Evolutionary conservation across 2,329 filamentous ascomycete species (phyloP), one percentile per base, ranked within the genome.

Genomic region (Dactylellina haptotyla): DNA sequence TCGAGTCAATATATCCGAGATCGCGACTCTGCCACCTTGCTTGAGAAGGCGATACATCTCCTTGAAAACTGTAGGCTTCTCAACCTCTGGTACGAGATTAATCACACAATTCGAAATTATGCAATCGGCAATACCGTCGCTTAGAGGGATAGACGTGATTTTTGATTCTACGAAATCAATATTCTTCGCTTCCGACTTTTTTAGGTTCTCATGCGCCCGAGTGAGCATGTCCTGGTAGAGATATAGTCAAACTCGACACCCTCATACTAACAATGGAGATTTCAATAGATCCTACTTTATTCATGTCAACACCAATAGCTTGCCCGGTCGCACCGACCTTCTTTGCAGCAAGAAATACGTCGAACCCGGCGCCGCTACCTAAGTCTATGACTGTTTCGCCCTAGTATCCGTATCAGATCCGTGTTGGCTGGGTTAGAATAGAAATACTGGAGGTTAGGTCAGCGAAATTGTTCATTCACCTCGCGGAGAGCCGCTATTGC

Each of bases 61-160:
- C 0, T 79, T 76, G 73, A 89, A 89, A 0, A 84, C 86, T 0
- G 80, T 71, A 4, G 80, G 82, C 77, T 88, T 88, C 8, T 88
- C 85, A 0, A 73, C 65, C 6, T 80, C 78, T 0, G 85, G 86
- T 0, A 88, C 84, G 0, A 88, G 84, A 75, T 88, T 88, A 70
- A 89, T 80, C 25, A 88, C 86, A 70, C 87, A 90, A 79, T 89
- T 90, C 75, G 84, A 86, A 75, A 89, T 87, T 65, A 89, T 83
- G 76, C 84, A 85, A 79, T 88, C 83, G 16, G 83, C 84, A 14
- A 77, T 83, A 6, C 72, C 76, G 8, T 79, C 75, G 0, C 80
- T 77, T 0, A 88, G 79, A 0, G 82, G 57, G 16, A 62, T 54
- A 16, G 80, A 76, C 0, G 84, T 87, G 76, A 89, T 88, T 16